Conservation (phyloP, 2,329 filamentous ascomycete genomes). For the Fusarium xyrophilum region DNA sequence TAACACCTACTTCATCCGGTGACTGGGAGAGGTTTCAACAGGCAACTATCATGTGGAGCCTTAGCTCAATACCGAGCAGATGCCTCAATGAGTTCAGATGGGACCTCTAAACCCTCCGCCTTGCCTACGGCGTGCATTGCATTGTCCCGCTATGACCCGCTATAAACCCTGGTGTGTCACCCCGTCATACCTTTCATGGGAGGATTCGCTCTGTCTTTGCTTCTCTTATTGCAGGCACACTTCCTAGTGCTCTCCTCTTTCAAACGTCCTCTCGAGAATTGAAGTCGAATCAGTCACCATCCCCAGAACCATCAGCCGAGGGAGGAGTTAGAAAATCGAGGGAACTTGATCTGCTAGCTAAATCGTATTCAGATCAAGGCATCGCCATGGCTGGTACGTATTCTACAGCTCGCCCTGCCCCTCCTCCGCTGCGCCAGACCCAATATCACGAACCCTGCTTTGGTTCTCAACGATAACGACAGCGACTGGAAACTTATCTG, state of each 20-base stretch:
- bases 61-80: constrained; percentile 22
- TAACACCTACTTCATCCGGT: constrained; percentile 10
- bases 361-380: background rate
- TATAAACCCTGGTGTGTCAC: constrained; percentile 31
- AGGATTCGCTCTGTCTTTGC: constrained; percentile 11
- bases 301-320: background rate
- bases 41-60: constrained; percentile 3
- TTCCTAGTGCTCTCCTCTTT: constrained; percentile 10
- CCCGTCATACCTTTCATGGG: constrained; percentile 23
- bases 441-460: background rate
- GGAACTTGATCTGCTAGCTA: background rate
- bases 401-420: constrained; percentile 13
- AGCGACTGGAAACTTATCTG: constrained; percentile 10
- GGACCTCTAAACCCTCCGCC: background rate
- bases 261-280: background rate
- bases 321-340: background rate
- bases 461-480: background rate
- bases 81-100: constrained; percentile 27
- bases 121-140: constrained; percentile 12
- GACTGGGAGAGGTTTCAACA: constrained; percentile 1
- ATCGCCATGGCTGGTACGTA: constrained; percentile 38
- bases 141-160: constrained; percentile 15
- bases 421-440: constrained; percentile 18
- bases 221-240: constrained; percentile 24
- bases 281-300: background rate